phyloP scores from a whole-genome alignment of 371 early-diverging fungal genomes.

The Haplosporangium sp. region DNA sequence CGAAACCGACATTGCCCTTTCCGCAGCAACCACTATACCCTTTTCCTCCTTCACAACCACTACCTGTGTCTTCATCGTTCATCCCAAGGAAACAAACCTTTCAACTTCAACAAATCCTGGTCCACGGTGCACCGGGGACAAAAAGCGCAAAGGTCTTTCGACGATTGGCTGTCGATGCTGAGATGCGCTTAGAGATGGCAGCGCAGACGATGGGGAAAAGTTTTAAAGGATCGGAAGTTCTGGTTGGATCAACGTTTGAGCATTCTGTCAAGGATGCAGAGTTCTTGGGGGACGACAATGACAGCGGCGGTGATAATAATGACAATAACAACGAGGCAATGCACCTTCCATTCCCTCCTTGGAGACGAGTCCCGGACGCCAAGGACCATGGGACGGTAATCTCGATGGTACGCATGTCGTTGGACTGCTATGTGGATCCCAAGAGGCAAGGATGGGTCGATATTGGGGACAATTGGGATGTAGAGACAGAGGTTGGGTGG shows the following conservation, averaged over 20 bases:
- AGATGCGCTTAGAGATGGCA: slow-evolving; percentile 15
- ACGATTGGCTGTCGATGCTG: slow-evolving; percentile 34
- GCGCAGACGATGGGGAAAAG: not conserved
- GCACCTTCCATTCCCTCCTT: slow-evolving; percentile 5
- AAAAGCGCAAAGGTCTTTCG: slow-evolving; percentile 59
- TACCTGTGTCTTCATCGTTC: not conserved
- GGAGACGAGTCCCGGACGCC: slow-evolving; percentile 71
- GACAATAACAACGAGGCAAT: not conserved
- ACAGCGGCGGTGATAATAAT: not conserved
- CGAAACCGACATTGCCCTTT: no score
- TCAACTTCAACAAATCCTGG: slow-evolving; percentile 23
- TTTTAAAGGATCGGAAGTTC: slow-evolving; percentile 1
- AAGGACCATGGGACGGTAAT: slow-evolving; percentile 70
- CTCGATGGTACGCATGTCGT: slow-evolving; percentile 32
- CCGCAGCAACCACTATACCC: not conserved
- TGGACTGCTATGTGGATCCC: slow-evolving; percentile 36
- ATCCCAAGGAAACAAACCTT: slow-evolving; percentile 10
- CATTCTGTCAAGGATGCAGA: slow-evolving; percentile 13
- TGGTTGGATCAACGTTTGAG: slow-evolving; percentile 19
- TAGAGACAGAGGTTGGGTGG: slow-evolving; percentile 75
- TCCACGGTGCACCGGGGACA: slow-evolving; percentile 25
- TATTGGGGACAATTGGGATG: slow-evolving; percentile 38
- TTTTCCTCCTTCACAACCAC: not conserved
- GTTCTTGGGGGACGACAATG: not conserved
- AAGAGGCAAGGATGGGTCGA: slow-evolving; percentile 36